Evolutionary conservation across 768 basidiomycete genomes (phyloP).

Genomic region (Russula emetica): DNA sequence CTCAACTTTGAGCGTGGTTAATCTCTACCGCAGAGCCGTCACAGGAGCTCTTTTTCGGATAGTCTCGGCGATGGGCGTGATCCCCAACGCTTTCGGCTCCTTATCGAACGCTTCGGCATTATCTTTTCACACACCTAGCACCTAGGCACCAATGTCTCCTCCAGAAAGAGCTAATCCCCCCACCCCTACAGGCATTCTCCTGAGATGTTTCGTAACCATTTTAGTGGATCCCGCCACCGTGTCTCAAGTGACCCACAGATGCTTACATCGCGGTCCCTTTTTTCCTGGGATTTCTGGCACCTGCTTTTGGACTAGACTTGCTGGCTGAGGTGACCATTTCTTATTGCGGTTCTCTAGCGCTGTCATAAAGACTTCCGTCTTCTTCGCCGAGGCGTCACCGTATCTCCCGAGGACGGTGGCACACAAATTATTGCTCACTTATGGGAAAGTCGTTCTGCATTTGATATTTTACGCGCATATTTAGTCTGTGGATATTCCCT

Average conservation of each 20-base stretch:
- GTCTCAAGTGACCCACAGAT: background rate
- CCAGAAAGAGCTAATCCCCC: background rate
- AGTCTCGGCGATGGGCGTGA: too few relatives aligned
- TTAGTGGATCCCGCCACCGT: background rate
- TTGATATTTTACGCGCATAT: constrained; percentile 7
- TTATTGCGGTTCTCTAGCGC: background rate
- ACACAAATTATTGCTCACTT: background rate
- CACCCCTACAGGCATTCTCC: background rate
- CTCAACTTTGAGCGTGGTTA: too few relatives aligned
- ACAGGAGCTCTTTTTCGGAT: too few relatives aligned
- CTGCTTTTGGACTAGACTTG: constrained; percentile 1
- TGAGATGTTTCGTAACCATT: background rate
- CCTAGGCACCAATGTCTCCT: background rate
- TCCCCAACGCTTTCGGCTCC: background rate
- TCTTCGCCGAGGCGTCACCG: background rate
- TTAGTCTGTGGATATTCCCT: background rate
- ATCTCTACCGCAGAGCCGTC: too few relatives aligned
- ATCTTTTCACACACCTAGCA: constrained; percentile 11
- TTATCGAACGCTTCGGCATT: background rate
- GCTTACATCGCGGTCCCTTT: background rate
- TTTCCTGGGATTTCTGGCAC: background rate
- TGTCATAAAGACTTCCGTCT: background rate
- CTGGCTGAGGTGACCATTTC: background rate
- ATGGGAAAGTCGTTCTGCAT: constrained; percentile 3
- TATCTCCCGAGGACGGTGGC: background rate